Conservation (phyloP, 345 rosid species). For the Crucihimalaya himalaica region DNA sequence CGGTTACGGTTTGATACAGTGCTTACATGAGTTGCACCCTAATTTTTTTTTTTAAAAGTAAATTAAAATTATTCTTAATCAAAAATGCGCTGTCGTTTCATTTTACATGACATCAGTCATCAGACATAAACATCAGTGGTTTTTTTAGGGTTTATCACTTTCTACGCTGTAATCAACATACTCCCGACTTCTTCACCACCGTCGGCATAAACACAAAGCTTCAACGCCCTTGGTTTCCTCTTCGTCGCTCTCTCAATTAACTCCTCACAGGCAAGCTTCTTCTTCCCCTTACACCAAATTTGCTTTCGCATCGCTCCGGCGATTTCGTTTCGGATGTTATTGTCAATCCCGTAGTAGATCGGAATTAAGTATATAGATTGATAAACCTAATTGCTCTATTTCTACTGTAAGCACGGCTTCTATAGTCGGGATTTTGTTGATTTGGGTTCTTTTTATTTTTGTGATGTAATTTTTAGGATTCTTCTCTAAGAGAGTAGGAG, state of each 20-base stretch:
- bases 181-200: conserved; percentile 8
- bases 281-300: neutral
- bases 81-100: neutral
- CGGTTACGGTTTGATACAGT: too few species aligned
- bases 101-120: neutral
- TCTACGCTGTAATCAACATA: neutral
- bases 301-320: neutral
- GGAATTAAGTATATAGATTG: neutral
- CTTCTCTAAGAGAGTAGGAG: conserved; percentile 3
- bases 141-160: conserved; percentile 12
- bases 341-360: neutral
- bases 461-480: conserved; percentile 24
- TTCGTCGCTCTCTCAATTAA: neutral
- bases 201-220: conserved; percentile 2
- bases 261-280: conserved; percentile 15
- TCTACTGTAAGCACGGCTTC: neutral
- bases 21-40: too few species aligned
- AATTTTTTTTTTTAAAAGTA: too few species aligned
- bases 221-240: neutral
- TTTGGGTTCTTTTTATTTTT: neutral
- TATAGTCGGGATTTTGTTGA: neutral
- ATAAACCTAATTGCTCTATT: neutral
- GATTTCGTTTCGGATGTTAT: neutral
- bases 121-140: too few species aligned
- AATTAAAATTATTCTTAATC: too few species aligned